Base-by-base conservation (phyloP, 2,329 filamentous ascomycete genomes). In the Talaromyces sp. region DNA sequence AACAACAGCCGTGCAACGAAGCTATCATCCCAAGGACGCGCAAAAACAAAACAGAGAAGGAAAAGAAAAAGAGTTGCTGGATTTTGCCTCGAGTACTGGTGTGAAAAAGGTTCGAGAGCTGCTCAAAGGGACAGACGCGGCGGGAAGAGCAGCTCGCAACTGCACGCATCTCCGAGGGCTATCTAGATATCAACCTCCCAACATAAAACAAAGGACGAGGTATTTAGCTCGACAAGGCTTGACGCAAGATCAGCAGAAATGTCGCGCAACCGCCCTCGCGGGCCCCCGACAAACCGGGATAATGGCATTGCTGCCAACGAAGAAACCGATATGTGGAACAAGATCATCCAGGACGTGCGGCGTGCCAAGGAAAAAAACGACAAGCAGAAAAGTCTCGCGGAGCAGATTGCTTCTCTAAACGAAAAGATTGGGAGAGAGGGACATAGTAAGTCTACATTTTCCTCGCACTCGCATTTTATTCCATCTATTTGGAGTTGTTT, bases 321-420 rank as follows among this genome's bases (percentile, higher is more conserved):
- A 67, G 76, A 78, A 61, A 73, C 76, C 62, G 75, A 78, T 60
- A 75, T 78, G 68, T 78, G 75, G 75, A 77, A 76, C 62, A 73
- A 74, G 63, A 77, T 78, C 51, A 69, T 74, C 51, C 73, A 75
- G 60, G 75, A 78, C 62, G 68, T 78, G 49, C 69, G 70, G 60
- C 77, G 77, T 64, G 75, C 75, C 41, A 75, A 77, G 55, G 76
- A 78, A 66, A 77, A 75, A 62, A 76, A 77, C 60, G 75, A 77
- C 61, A 74, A 75, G 59, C 76, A 78, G 62, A 73, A 69, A 58
- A 63, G 64, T 6, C 63, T 79, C 24, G 72, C 73, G 0, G 71
- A 72, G 21, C 76, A 78, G 57, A 78, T 80, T 58, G 67, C 72
- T 27, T 61, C 70, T 4, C 63, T 80, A 52, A 76, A 77, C 55